Percentiles rank a stretch among this genome's conserved stretches.
phyloP scores from a whole-genome alignment of 2,329 filamentous ascomycete genomes.

The Alternaria metachromatica region DNA sequence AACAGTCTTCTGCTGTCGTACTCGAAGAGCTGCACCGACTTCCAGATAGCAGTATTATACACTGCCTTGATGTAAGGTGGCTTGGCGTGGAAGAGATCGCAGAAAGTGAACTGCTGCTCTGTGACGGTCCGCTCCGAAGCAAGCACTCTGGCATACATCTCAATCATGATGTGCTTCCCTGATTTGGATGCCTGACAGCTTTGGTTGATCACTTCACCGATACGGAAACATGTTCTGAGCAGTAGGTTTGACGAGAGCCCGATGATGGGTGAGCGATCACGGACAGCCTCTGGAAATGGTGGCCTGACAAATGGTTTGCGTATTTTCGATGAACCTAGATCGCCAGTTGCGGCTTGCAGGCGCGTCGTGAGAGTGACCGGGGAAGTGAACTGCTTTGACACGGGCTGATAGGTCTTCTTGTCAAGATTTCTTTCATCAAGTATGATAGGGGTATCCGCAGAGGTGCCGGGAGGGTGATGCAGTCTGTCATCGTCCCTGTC shows the following conservation, averaged over 20 bases:
- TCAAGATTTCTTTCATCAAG: neutral
- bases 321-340: neutral
- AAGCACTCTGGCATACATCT: conserved; percentile 68
- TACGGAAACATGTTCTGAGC: conserved; percentile 68
- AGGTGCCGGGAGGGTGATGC: neutral
- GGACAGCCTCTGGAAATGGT: conserved; percentile 58
- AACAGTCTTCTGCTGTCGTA: conserved; percentile 56
- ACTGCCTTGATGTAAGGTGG: conserved; percentile 61
- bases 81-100: conserved; percentile 66
- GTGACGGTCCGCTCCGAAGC: conserved; percentile 62
- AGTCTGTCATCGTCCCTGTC: neutral
- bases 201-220: conserved; percentile 65
- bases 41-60: conserved; percentile 54
- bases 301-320: conserved; percentile 58
- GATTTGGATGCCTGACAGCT: conserved; percentile 56
- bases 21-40: conserved; percentile 54
- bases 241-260: conserved; percentile 57
- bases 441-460: neutral
- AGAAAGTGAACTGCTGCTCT: conserved; percentile 69
- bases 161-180: conserved; percentile 60
- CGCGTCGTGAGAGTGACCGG: conserved; percentile 31
- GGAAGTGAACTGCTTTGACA: conserved; percentile 26
- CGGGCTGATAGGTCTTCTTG: neutral
- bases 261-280: conserved; percentile 61
- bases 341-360: conserved; percentile 15